Evolutionary conservation across 768 basidiomycete species (phyloP).

Genomic region (Pleurotus djamor): DNA sequence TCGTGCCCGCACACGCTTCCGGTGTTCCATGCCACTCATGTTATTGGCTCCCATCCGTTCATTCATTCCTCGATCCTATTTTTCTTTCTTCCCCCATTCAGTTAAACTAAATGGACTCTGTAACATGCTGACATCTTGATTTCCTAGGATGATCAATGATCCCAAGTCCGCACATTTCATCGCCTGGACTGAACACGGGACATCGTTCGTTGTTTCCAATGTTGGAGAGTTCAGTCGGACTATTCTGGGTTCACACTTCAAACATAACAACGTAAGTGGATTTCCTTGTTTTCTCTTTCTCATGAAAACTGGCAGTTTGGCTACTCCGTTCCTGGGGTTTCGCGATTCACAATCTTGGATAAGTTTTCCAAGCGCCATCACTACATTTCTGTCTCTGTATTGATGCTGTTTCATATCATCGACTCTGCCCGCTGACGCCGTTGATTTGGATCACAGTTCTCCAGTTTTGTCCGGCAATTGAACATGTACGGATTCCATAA

Average conservation of each 20-base stretch:
- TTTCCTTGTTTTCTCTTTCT: conserved; percentile 7
- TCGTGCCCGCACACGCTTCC: neutral
- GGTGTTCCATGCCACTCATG: neutral
- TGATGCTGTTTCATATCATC: neutral
- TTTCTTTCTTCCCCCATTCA: conserved; percentile 6
- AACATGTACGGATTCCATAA: conserved; percentile 99
- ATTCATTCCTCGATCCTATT: neutral
- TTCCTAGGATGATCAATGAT: conserved; percentile 80
- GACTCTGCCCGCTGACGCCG: neutral
- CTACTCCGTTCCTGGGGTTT: too few species aligned
- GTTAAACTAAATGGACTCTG: neutral
- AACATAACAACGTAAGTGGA: conserved; percentile 79
- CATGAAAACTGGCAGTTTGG: neutral
- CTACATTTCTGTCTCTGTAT: neutral
- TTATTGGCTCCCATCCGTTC: neutral
- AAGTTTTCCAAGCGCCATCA: too few species aligned
- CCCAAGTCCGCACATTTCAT: conserved; percentile 79
- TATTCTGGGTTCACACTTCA: conserved; percentile 85
- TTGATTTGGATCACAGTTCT: conserved; percentile 54
- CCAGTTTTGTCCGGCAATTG: conserved; percentile 90
- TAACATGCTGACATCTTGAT: conserved; percentile 4
- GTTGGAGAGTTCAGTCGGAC: conserved; percentile 84
- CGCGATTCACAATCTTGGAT: too few species aligned
- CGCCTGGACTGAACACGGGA: conserved; percentile 78
- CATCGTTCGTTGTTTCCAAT: conserved; percentile 84